Percentiles rank a stretch among this genome's conserved stretches.
Conservation (phyloP, 2,329 filamentous ascomycete genomes). For the Colletotrichum lentis region DNA sequence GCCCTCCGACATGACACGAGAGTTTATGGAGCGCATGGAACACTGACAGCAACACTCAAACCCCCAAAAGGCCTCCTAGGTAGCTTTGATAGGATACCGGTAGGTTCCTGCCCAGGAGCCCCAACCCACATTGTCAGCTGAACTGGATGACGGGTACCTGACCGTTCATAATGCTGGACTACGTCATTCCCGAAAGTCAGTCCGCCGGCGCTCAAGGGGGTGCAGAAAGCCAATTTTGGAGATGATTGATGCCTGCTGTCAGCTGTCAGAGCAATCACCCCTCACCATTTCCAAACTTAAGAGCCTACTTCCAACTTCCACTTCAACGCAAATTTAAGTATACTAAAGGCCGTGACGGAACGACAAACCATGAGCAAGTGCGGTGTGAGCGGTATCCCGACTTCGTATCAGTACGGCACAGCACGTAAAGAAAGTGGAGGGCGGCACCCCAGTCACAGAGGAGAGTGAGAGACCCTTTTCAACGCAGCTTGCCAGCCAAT, state of each 20-base stretch:
- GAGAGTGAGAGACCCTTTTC: conserved; percentile 11
- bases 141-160: conserved; percentile 34
- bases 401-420: too few relatives aligned
- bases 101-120: not conserved
- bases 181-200: conserved; percentile 33
- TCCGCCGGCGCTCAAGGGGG: conserved; percentile 19
- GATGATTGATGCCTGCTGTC: not conserved
- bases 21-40: not conserved
- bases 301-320: not conserved
- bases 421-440: not conserved
- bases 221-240: conserved; percentile 9
- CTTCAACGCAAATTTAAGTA: not conserved
- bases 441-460: not conserved
- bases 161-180: conserved; percentile 29
- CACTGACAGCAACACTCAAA: not conserved
- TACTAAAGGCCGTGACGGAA: not conserved
- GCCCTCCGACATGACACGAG: conserved; percentile 7
- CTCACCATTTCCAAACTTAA: too few relatives aligned
- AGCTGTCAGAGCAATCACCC: not conserved
- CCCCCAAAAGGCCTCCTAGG: not conserved
- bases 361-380: not conserved
- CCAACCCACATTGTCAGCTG: conserved; percentile 16
- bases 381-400: not conserved
- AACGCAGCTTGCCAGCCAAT: too few relatives aligned
- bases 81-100: not conserved